A percentile compares a stretch with the other conserved stretches of the same genome.
Conservation (phyloP, 2,329 filamentous ascomycete species). For the Cordyceps fumosorosea region DNA sequence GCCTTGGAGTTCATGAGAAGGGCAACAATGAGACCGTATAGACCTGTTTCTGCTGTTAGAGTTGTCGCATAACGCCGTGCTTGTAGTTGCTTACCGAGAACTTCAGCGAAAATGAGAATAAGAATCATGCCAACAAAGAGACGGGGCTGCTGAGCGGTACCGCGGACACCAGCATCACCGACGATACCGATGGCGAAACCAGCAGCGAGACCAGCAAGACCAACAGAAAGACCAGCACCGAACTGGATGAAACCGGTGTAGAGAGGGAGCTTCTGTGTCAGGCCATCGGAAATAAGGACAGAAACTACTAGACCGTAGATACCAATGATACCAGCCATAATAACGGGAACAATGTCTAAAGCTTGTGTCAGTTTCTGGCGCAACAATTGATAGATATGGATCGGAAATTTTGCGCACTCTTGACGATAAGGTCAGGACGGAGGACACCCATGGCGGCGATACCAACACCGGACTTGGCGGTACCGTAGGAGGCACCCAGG, state of each 20-base stretch:
- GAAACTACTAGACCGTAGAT: slow-evolving; percentile 92
- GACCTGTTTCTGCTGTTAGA: slow-evolving; percentile 51
- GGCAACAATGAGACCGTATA: slow-evolving; percentile 97
- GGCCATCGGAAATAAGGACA: slow-evolving; percentile 75
- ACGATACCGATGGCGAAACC: slow-evolving; percentile 85
- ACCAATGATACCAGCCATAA: slow-evolving; percentile 99
- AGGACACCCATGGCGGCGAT: slow-evolving; percentile 98
- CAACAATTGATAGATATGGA: background rate
- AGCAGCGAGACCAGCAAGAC: slow-evolving; percentile 75
- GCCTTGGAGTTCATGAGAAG: slow-evolving; percentile 99
- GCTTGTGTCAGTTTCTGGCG: slow-evolving; percentile 16
- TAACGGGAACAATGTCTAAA: slow-evolving; percentile 95
- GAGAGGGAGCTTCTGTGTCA: slow-evolving; percentile 64
- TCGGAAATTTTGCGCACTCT: slow-evolving; percentile 62
- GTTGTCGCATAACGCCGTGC: background rate
- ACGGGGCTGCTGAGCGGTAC: slow-evolving; percentile 75
- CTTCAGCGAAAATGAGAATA: slow-evolving; percentile 99
- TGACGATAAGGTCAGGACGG: slow-evolving; percentile 95
- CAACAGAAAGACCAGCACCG: slow-evolving; percentile 74
- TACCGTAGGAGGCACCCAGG: slow-evolving; percentile 95
- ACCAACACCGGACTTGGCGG: slow-evolving; percentile 97
- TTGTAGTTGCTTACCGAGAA: slow-evolving; percentile 65
- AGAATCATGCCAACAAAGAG: slow-evolving; percentile 97
- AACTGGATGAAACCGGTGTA: slow-evolving; percentile 84
- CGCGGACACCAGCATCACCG: slow-evolving; percentile 81